These are phyloP conservation scores for Euphorbia neoarborescens DNA, from an alignment of 441 rosid genomes.

Conservation along the genomic window DNA sequence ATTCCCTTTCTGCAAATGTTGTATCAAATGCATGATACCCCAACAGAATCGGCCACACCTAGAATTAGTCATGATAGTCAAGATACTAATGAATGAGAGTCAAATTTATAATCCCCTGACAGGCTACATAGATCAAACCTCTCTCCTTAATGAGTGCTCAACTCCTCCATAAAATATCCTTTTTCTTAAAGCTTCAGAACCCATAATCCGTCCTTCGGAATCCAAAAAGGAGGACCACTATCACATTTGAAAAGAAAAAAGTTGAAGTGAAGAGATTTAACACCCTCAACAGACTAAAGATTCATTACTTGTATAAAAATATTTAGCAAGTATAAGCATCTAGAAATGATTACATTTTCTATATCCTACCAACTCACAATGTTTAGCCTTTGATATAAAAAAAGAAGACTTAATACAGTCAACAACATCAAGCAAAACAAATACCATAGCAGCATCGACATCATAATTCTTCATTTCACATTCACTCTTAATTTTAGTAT, in stretches of 20 bases:
- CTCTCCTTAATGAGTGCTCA: conserved; percentile 62
- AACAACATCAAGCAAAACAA: conserved; percentile 1
- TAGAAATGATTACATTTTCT: not conserved
- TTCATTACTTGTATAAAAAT: not conserved
- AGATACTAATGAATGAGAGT: conserved; percentile 20
- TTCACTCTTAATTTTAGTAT: not conserved
- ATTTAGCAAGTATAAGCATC: not conserved
- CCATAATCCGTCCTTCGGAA: conserved; percentile 73
- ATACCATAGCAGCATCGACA: not conserved
- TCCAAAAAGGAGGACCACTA: conserved; percentile 86
- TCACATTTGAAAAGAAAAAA: conserved; percentile 14
- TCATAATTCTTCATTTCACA: not conserved
- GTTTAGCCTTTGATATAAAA: not conserved
- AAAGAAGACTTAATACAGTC: not conserved
- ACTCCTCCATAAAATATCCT: conserved; percentile 96
- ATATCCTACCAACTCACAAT: not conserved
- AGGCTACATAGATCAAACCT: conserved; percentile 45
- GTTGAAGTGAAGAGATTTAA: conserved; percentile 4
- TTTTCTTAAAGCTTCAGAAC: conserved; percentile 59
- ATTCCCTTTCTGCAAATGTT: conserved; percentile 82
- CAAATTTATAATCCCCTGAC: conserved; percentile 8
- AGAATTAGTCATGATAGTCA: conserved; percentile 20
- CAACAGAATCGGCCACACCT: conserved; percentile 89
- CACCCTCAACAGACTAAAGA: not conserved
- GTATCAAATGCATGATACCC: conserved; percentile 78